phyloP scores from a whole-genome alignment of 805 yeast species.

The Metschnikowia gruessii region DNA sequence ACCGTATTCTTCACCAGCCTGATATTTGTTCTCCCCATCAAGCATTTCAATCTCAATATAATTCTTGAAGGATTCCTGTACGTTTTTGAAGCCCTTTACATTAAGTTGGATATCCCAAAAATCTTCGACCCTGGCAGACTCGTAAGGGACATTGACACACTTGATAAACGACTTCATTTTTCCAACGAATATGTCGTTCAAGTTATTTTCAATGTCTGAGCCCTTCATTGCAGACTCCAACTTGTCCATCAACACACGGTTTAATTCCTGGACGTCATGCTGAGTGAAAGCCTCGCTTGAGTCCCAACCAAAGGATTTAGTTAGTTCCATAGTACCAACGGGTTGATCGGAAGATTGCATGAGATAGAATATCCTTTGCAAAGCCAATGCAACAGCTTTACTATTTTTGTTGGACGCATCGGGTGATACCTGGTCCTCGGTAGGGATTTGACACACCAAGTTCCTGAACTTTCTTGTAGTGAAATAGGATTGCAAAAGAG shows the following conservation, averaged over 20 bases:
- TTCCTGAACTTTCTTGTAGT: conserved; percentile 80
- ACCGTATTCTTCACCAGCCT: conserved; percentile 80
- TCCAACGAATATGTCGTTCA: conserved; percentile 88
- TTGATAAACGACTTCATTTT: conserved; percentile 93
- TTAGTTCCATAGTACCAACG: conserved; percentile 80
- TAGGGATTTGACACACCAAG: conserved; percentile 87
- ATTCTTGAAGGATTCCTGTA: conserved; percentile 75
- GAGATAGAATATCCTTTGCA: conserved; percentile 84
- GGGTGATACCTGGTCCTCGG: conserved; percentile 36
- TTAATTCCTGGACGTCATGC: conserved; percentile 96
- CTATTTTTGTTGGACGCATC: conserved; percentile 34
- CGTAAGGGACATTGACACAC: conserved; percentile 90
- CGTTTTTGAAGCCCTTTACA: conserved; percentile 74
- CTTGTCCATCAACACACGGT: conserved; percentile 92
- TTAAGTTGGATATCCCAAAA: conserved; percentile 98
- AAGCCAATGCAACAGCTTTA: conserved; percentile 64
- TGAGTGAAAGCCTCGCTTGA: conserved; percentile 93
- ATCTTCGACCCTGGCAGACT: conserved; percentile 87
- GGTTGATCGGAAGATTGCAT: conserved; percentile 72
- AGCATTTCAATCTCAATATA: conserved; percentile 86
- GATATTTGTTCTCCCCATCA: conserved; percentile 94
- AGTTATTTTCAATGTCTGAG: conserved; percentile 53
- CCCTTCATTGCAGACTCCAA: conserved; percentile 90
- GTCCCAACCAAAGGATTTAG: conserved; percentile 97
- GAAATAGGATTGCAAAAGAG: conserved; percentile 84